Base-by-base conservation (phyloP, 768 basidiomycete genomes). In the Hortiboletus campestris region DNA sequence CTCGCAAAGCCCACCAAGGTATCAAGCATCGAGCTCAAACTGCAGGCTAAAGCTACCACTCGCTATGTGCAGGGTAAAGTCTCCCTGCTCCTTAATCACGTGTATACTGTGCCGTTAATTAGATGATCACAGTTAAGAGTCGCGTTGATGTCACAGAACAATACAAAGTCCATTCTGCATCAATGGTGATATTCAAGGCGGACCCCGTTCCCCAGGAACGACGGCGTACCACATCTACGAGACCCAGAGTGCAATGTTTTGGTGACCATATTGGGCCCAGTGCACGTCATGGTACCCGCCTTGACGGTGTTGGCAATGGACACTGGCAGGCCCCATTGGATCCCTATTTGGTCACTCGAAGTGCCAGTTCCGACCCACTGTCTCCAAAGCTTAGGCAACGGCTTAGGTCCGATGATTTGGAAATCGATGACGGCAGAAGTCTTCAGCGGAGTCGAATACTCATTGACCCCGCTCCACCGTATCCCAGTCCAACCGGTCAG, bases 1-100 rank as follows among this genome's bases (percentile, higher is more conserved):
- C 72, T 89, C 39, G 75, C 76, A 31, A 96, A 96, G 68, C 85
- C 94, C 1, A 94, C 85, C 50, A 85, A 85, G 68, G 86, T 99
- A 61, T 86, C 88, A 32, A 89, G 85, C 63, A 94, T 99, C 54
- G 86, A 87, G 52, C 77, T 97, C 38, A 84, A 86, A 67, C 74
- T 99, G 20, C 76, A 84, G 43, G 94, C 90, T 3, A 87, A 78
- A 55, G 78, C 86, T 3, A 73, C 78, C 22, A 89, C 86, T 5
- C 80, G 84, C 36, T 97, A 93, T 88, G 85, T 88, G 2, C 94
- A 97, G 80, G 91, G 95, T 94, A 57, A 49, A 79, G 67, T 35
- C 39, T 39, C 14, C 42, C 4, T 41, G 14, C 5, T 31, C 20
- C 44, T 35, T 10, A 3, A 16, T 50, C 44, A 35, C 28, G 29